phyloP scores from a whole-genome alignment of 1,139 yeast species.

The Geotrichum candidum region DNA sequence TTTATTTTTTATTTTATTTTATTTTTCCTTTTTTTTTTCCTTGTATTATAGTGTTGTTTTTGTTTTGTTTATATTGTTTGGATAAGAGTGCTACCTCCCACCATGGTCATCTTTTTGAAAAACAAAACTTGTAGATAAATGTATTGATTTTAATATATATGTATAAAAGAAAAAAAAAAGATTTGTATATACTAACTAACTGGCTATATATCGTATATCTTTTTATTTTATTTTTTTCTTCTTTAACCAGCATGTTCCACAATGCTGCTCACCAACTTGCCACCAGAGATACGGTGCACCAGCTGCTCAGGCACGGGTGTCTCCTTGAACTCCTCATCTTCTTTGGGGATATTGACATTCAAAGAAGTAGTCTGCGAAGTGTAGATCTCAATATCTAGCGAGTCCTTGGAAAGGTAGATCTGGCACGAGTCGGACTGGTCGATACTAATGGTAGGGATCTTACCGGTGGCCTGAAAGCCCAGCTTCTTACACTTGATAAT shows the following conservation, averaged over 20 bases:
- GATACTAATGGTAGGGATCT: constrained; percentile 72
- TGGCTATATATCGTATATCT: neutral
- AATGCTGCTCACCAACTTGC: constrained; percentile 45
- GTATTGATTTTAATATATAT: neutral
- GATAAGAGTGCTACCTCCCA: neutral
- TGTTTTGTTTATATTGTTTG: neutral
- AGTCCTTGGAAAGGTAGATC: constrained; percentile 66
- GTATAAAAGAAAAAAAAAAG: neutral
- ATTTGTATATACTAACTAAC: neutral
- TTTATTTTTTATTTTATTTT: neutral
- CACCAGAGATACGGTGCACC: constrained; percentile 51
- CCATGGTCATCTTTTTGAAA: neutral
- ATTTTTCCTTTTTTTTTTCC: neutral
- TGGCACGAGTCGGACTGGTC: constrained; percentile 88
- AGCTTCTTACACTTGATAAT: constrained; percentile 74
- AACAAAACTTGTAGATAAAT: neutral
- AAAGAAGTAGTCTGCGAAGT: constrained; percentile 81
- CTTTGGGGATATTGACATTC: constrained; percentile 71
- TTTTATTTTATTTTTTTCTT: neutral
- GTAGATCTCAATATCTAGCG: constrained; percentile 66
- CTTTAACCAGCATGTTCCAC: constrained; percentile 54
- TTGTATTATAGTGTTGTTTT: neutral
- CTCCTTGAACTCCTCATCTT: constrained; percentile 62
- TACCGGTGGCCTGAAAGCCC: constrained; percentile 78
- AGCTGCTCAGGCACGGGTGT: constrained; percentile 85